A percentile compares a stretch with the other conserved stretches of the same genome.
These are phyloP conservation scores for Vicia villosa DNA, from an alignment of 306 rosid species.

Conservation along the genomic window DNA sequence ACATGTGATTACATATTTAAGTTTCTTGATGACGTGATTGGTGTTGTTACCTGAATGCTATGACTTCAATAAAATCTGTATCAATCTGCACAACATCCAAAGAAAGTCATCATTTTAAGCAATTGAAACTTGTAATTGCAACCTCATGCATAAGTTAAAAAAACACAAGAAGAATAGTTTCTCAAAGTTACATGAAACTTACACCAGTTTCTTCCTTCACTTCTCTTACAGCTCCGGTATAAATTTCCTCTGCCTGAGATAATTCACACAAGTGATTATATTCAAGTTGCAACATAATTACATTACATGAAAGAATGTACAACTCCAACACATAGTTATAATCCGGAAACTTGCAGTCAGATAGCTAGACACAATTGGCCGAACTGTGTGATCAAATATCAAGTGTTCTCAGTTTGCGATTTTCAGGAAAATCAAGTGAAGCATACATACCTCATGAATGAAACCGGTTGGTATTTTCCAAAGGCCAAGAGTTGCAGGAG, in stretches of 20 bases:
- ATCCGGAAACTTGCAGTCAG: background rate
- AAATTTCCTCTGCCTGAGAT: slow-evolving; percentile 88
- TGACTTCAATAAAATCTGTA: slow-evolving; percentile 84
- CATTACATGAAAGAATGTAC: slow-evolving; percentile 4
- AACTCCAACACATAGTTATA: background rate
- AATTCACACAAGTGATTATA: slow-evolving; percentile 34
- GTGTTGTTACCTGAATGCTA: slow-evolving; percentile 82
- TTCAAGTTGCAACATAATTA: slow-evolving; percentile 2
- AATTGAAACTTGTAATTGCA: background rate
- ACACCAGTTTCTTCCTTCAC: slow-evolving; percentile 99
- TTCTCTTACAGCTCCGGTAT: slow-evolving; percentile 90
- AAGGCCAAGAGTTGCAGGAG: slow-evolving; percentile 55
- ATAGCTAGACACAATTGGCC: background rate
- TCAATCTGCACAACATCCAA: slow-evolving; percentile 64
- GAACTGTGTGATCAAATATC: background rate
- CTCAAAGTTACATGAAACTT: slow-evolving; percentile 25
- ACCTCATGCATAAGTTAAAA: background rate
- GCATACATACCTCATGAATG: slow-evolving; percentile 76
- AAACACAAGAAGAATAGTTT: background rate
- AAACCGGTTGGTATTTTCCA: slow-evolving; percentile 99
- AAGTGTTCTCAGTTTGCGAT: background rate
- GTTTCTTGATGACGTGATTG: background rate
- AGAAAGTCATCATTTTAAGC: slow-evolving; percentile 5
- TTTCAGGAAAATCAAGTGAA: background rate
- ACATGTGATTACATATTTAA: background rate